phyloP scores from a whole-genome alignment of 139 green algal genomes.

The Asterochloris sp. region DNA sequence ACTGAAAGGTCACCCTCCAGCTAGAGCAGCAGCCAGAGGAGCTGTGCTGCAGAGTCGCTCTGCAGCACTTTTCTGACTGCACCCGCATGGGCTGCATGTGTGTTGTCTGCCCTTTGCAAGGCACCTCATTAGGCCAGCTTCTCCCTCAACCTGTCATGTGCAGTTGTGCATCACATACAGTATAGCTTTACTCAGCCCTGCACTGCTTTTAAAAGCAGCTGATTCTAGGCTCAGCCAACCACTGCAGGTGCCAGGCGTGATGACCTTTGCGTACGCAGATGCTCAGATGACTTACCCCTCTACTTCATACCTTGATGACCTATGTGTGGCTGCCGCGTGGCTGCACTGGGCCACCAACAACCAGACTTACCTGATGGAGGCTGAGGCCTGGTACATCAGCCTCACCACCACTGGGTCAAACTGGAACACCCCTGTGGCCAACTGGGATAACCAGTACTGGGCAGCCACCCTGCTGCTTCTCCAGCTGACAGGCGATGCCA shows the following conservation, averaged over 20 bases:
- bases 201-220: not conserved
- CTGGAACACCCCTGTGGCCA: not conserved
- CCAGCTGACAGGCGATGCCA: constrained; percentile 10
- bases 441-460: constrained; percentile 25
- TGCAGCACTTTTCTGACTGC: not conserved
- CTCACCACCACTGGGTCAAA: not conserved
- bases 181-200: not conserved
- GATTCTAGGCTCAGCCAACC: constrained; percentile 27
- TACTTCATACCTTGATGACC: constrained; percentile 43
- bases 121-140: too few relatives aligned
- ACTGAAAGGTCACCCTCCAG: not conserved
- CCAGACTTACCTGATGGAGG: constrained; percentile 30
- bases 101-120: too few relatives aligned
- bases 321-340: constrained; percentile 54
- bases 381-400: constrained; percentile 1
- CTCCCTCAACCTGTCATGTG: too few relatives aligned
- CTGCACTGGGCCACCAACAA: constrained; percentile 50
- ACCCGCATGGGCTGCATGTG: too few relatives aligned
- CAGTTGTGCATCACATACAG: too few relatives aligned
- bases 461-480: constrained; percentile 17
- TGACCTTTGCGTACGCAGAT: not conserved
- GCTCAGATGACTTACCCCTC: constrained; percentile 11
- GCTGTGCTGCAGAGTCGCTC: not conserved
- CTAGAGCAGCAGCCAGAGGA: not conserved
- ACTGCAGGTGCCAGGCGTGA: not conserved